These are phyloP conservation scores for Kurtzmaniella quercitrusa DNA, from an alignment of 1,139 yeast genomes.

Conservation along the genomic window DNA sequence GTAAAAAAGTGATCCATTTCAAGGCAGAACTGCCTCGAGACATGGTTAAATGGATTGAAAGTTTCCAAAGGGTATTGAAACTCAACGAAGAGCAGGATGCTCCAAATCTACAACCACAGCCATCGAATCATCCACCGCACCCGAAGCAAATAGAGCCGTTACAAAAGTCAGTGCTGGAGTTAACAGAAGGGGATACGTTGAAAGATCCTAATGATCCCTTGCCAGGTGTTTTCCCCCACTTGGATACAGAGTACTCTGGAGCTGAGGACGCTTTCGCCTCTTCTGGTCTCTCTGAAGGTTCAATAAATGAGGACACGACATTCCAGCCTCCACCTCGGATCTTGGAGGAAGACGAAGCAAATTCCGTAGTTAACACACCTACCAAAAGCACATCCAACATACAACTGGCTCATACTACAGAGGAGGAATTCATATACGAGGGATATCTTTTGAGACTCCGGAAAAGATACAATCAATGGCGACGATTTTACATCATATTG, in stretches of 20 bases:
- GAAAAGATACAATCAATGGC: constrained; percentile 48
- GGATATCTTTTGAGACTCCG: constrained; percentile 40
- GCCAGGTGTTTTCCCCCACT: background rate
- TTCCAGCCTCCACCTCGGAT: constrained; percentile 9
- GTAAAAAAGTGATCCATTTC: constrained; percentile 39
- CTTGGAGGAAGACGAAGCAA: constrained; percentile 12
- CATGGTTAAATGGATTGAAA: constrained; percentile 37
- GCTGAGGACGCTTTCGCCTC: constrained; percentile 18
- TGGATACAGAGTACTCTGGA: constrained; percentile 8
- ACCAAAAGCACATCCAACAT: background rate
- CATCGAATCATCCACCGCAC: background rate
- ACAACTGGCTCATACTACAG: constrained; percentile 2
- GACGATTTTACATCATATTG: constrained; percentile 35
- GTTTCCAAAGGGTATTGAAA: constrained; percentile 15
- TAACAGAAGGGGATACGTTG: background rate
- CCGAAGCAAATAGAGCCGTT: background rate
- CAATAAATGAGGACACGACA: constrained; percentile 4
- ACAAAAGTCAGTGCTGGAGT: background rate
- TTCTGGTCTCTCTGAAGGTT: constrained; percentile 19
- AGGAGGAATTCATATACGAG: constrained; percentile 36
- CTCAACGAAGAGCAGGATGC: background rate
- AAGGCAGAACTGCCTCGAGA: constrained; percentile 26
- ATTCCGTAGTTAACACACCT: background rate
- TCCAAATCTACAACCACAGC: constrained; percentile 12
- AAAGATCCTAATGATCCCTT: background rate